Evolutionary conservation across 345 rosid species (phyloP).

Genomic region (Dovyalis caffra): DNA sequence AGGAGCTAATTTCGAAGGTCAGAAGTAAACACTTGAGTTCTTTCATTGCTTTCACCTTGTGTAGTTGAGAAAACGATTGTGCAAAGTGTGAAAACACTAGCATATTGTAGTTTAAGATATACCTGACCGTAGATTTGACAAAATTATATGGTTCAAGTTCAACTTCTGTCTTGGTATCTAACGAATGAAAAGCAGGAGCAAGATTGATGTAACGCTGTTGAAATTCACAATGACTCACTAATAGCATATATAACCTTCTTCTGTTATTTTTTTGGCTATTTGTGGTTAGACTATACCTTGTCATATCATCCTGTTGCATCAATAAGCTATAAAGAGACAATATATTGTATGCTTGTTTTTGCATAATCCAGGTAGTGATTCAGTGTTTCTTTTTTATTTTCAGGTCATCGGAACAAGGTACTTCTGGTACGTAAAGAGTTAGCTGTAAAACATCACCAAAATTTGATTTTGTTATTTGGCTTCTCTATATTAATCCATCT

Average conservation of each 20-base stretch:
- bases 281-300: neutral
- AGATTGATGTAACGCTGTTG: neutral
- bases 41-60: neutral
- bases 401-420: slow-evolving; percentile 78
- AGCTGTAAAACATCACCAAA: neutral
- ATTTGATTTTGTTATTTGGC: slow-evolving; percentile 5
- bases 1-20: neutral
- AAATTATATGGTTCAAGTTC: neutral
- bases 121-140: neutral
- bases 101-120: neutral
- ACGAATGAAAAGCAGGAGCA: neutral
- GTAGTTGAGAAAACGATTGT: neutral
- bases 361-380: slow-evolving; percentile 22
- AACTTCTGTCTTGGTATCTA: neutral
- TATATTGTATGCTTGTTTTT: neutral
- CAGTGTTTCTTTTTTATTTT: slow-evolving; percentile 32
- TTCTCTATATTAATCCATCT: neutral
- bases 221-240: neutral
- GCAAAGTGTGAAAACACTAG: neutral
- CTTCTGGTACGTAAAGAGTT: slow-evolving; percentile 58
- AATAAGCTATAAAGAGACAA: neutral
- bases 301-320: neutral
- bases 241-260: neutral
- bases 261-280: neutral
- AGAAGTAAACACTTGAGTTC: neutral